Evolutionary conservation across 1,284 basidiomycete genomes (phyloP).

Genomic region (Amylostereum areolatum): DNA sequence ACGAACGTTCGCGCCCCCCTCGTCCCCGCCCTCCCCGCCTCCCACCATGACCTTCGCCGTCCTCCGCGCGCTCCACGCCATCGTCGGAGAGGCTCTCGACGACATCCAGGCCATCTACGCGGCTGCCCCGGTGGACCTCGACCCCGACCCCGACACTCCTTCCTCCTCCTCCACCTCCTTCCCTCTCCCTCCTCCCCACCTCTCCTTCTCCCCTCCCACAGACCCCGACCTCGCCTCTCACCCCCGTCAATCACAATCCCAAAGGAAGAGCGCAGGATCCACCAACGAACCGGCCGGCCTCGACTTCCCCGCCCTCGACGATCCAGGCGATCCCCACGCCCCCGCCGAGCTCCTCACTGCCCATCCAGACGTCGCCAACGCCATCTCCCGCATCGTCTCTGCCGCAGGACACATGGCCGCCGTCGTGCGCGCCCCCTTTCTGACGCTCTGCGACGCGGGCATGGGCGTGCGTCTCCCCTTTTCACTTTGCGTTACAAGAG

Average conservation of each 20-base stretch:
- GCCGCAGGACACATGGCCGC: slow-evolving; percentile 60
- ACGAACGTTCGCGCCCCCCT: too few species aligned
- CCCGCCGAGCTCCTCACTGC: slow-evolving; percentile 47
- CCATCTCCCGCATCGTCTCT: slow-evolving; percentile 57
- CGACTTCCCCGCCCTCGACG: slow-evolving; percentile 59
- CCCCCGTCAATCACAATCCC: too few species aligned
- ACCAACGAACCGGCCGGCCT: too few species aligned
- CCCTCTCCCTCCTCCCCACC: too few species aligned
- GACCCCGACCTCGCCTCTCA: too few species aligned
- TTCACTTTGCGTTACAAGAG: background rate
- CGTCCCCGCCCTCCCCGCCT: too few species aligned
- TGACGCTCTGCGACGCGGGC: slow-evolving; percentile 58
- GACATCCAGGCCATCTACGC: slow-evolving; percentile 61
- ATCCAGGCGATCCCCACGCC: slow-evolving; percentile 38
- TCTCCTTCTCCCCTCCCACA: too few species aligned
- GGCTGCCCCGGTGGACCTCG: slow-evolving; percentile 44
- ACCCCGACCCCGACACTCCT: slow-evolving; percentile 39
- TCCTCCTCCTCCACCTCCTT: slow-evolving; percentile 8
- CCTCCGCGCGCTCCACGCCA: slow-evolving; percentile 55
- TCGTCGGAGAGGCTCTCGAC: slow-evolving; percentile 62
- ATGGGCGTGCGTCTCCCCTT: slow-evolving; percentile 46
- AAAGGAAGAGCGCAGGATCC: too few species aligned
- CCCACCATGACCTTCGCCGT: slow-evolving; percentile 50
- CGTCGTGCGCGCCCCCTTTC: slow-evolving; percentile 59
- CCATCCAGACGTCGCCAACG: slow-evolving; percentile 50